phyloP scores from a whole-genome alignment of 345 rosid species.

The Moricandia arvensis region DNA sequence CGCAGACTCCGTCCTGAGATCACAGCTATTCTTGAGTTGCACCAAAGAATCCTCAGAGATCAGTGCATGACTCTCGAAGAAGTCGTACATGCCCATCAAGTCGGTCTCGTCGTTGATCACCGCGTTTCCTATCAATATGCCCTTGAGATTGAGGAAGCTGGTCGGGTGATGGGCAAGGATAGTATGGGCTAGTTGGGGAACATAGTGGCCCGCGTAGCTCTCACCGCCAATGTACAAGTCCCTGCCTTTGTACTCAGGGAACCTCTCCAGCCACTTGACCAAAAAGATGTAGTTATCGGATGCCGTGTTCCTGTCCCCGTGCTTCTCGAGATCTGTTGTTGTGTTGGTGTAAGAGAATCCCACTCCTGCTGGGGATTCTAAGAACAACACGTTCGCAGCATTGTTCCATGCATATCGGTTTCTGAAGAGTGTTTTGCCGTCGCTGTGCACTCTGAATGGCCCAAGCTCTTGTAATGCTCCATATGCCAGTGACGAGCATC shows the following conservation, averaged over 20 bases:
- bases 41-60: conserved; percentile 44
- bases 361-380: conserved; percentile 90
- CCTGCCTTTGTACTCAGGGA: conserved; percentile 70
- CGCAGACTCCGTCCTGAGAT: conserved; percentile 46
- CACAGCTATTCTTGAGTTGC: conserved; percentile 44
- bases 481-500: conserved; percentile 94
- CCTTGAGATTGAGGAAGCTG: conserved; percentile 69
- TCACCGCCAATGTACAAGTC: conserved; percentile 82
- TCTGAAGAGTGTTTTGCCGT: conserved; percentile 68
- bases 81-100: conserved; percentile 64
- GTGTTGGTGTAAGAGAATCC: conserved; percentile 87
- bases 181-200: conserved; percentile 72
- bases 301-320: conserved; percentile 64
- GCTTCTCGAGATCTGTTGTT: conserved; percentile 47
- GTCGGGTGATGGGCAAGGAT: conserved; percentile 50
- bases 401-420: conserved; percentile 86
- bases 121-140: conserved; percentile 90
- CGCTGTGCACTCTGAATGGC: conserved; percentile 74
- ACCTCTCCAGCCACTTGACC: conserved; percentile 78
- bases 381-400: conserved; percentile 72
- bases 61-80: conserved; percentile 57
- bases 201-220: conserved; percentile 91
- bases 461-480: conserved; percentile 93
- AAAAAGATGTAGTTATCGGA: conserved; percentile 64
- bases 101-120: conserved; percentile 77